Conservation (phyloP, 2,329 filamentous ascomycete species). For the Aspergillus flavus region DNA sequence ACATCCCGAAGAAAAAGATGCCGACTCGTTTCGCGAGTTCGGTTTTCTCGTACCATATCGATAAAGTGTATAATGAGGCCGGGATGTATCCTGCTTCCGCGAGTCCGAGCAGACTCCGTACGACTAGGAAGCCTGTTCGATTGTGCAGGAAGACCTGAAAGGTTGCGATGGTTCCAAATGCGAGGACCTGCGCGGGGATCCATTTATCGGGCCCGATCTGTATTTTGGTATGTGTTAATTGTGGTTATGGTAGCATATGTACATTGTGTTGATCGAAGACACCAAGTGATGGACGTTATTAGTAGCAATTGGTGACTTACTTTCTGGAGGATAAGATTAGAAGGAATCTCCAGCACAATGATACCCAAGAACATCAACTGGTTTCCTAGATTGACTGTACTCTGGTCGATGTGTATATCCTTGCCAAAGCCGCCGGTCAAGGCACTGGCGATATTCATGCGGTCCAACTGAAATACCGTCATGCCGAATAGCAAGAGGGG, state of each 20-base stretch:
- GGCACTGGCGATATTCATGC: slow-evolving; percentile 57
- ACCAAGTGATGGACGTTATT: neutral
- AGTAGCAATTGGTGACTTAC: slow-evolving; percentile 6
- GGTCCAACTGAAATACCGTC: slow-evolving; percentile 55
- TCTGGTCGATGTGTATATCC: slow-evolving; percentile 48
- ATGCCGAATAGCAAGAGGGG: neutral
- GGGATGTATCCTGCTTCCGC: slow-evolving; percentile 58
- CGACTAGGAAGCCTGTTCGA: slow-evolving; percentile 49
- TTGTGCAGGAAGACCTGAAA: slow-evolving; percentile 50
- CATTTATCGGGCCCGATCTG: slow-evolving; percentile 52
- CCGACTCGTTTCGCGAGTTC: slow-evolving; percentile 53
- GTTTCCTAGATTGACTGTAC: slow-evolving; percentile 56
- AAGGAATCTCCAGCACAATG: slow-evolving; percentile 55
- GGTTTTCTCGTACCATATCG: slow-evolving; percentile 53
- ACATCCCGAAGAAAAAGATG: slow-evolving; percentile 58
- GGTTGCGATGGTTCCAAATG: slow-evolving; percentile 52
- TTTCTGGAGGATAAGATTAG: slow-evolving; percentile 45
- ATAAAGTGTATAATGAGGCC: slow-evolving; percentile 54
- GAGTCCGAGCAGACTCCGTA: slow-evolving; percentile 50
- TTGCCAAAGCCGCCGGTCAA: slow-evolving; percentile 52
- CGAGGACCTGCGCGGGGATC: slow-evolving; percentile 53
- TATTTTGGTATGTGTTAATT: neutral
- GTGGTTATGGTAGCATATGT: neutral
- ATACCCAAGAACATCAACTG: slow-evolving; percentile 57
- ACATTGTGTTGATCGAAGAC: too few species aligned